These are phyloP conservation scores for Ceratocystis diversiconidia DNA, from an alignment of 2,329 filamentous ascomycete species.

Conservation along the genomic window DNA sequence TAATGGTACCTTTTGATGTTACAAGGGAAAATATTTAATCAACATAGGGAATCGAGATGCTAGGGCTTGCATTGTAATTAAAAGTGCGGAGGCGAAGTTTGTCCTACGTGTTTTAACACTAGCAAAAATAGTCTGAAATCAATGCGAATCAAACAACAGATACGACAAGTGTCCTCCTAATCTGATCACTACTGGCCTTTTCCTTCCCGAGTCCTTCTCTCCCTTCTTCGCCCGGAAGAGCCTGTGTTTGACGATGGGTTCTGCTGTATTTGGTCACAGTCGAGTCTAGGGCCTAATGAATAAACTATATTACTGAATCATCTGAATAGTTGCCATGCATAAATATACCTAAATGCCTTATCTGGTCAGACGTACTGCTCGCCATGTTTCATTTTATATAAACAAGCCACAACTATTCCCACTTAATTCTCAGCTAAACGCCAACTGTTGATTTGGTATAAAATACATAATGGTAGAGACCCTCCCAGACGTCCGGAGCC, in stretches of 20 bases:
- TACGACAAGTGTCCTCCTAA: too few relatives aligned
- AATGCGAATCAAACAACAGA: not conserved
- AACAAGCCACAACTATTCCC: not conserved
- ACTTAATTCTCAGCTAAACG: not conserved
- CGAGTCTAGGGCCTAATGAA: too few relatives aligned
- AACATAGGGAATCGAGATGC: not conserved
- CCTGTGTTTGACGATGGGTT: too few relatives aligned
- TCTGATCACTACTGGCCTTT: too few relatives aligned
- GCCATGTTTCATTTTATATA: too few relatives aligned
- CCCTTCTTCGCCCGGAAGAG: too few relatives aligned
- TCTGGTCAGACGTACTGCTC: too few relatives aligned
- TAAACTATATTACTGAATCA: too few relatives aligned
- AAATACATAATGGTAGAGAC: slow-evolving; percentile 40
- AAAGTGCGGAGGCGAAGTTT: not conserved
- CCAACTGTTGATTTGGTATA: not conserved
- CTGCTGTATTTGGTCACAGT: too few relatives aligned
- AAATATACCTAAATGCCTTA: too few relatives aligned
- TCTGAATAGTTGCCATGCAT: too few relatives aligned
- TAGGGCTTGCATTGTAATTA: not conserved
- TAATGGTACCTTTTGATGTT: not conserved
- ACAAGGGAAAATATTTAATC: not conserved
- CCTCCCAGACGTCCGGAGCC: slow-evolving; percentile 58
- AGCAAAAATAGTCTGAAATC: not conserved
- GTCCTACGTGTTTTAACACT: not conserved
- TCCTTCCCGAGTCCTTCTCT: too few relatives aligned